Conservation (phyloP, 1,284 basidiomycete genomes). For the Apiotrichum porosum region DNA sequence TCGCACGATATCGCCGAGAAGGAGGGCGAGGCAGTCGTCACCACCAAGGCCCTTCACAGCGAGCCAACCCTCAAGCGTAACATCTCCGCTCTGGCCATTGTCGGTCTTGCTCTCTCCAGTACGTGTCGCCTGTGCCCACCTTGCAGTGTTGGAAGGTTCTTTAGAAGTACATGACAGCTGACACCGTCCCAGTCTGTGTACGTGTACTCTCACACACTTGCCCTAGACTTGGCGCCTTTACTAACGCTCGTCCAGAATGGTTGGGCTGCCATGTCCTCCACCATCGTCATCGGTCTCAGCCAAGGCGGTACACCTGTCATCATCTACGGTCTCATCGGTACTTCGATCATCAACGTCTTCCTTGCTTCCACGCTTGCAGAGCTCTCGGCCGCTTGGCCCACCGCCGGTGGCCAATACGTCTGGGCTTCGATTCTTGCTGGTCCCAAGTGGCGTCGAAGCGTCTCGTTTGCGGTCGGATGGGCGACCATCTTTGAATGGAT, state of each 20-base stretch:
- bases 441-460: slow-evolving; percentile 1
- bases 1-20: too few species aligned
- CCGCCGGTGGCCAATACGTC: slow-evolving; percentile 7
- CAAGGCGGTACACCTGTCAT: slow-evolving; percentile 3
- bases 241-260: too few species aligned
- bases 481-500: slow-evolving; percentile 15
- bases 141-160: too few species aligned
- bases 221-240: too few species aligned
- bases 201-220: too few species aligned
- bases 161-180: neutral
- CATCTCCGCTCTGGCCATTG: slow-evolving; percentile 1
- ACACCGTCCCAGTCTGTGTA: neutral
- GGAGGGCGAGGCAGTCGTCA: too few species aligned
- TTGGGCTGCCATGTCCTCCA: slow-evolving; percentile 2
- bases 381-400: neutral
- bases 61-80: neutral
- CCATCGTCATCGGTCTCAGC: slow-evolving; percentile 1
- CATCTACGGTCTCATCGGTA: slow-evolving; percentile 4
- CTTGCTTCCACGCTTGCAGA: neutral
- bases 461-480: slow-evolving; percentile 15
- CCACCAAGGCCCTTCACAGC: too few species aligned
- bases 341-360: slow-evolving; percentile 1
- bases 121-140: too few species aligned
- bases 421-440: slow-evolving; percentile 14
- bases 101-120: neutral